Evolutionary conservation across 345 rosid species (phyloP).

Genomic region (Conringia planisiliqua): DNA sequence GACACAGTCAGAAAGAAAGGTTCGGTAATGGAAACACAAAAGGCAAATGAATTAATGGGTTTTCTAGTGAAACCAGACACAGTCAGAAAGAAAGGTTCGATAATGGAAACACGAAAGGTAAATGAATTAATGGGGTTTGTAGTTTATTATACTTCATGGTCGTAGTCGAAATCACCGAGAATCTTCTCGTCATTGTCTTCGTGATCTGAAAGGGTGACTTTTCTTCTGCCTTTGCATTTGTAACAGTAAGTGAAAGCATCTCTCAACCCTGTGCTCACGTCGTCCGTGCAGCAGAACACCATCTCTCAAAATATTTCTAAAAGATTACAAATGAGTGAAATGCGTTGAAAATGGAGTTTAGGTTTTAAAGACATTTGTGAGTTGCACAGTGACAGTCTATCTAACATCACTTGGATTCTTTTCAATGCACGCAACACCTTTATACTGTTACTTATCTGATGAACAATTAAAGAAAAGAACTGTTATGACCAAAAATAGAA

Average conservation of each 20-base stretch:
- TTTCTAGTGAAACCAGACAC: neutral
- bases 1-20: neutral
- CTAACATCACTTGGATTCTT: constrained; percentile 31
- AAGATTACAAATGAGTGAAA: neutral
- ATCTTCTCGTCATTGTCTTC: constrained; percentile 15
- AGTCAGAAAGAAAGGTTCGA: neutral
- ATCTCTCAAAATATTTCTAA: neutral
- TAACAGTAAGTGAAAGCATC: constrained; percentile 26
- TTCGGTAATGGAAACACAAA: neutral
- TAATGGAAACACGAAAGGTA: neutral
- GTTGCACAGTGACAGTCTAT: constrained; percentile 25
- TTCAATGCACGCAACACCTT: constrained; percentile 19
- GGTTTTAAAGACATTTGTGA: neutral
- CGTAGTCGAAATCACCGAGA: constrained; percentile 8
- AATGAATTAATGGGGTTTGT: neutral
- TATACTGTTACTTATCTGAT: neutral
- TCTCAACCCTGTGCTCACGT: constrained; percentile 12
- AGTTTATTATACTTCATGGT: constrained; percentile 21
- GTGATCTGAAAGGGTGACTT: constrained; percentile 5
- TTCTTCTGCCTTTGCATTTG: constrained; percentile 24
- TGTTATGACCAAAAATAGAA: neutral
- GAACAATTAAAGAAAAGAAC: neutral
- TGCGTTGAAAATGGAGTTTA: neutral
- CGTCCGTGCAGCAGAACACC: constrained; percentile 29
- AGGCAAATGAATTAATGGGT: neutral